Conservation (phyloP, 176 grass and related monocot species). For the Raddia guianensis region DNA sequence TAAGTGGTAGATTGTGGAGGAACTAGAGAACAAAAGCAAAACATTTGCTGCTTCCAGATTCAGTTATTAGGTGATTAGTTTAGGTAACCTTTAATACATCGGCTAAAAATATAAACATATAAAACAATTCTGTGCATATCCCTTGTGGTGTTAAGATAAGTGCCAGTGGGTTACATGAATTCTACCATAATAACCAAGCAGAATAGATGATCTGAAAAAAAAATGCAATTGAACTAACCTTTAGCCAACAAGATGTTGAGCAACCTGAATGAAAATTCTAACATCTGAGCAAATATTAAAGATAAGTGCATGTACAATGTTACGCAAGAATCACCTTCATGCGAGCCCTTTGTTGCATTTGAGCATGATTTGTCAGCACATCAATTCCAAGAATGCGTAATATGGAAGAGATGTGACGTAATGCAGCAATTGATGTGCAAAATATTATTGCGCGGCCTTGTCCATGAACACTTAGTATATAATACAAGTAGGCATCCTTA, state of each 20-base stretch:
- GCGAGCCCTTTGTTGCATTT: conserved; percentile 99
- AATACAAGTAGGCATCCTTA: conserved; percentile 95
- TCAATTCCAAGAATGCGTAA: conserved; percentile 70
- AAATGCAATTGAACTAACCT: background rate
- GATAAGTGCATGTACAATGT: background rate
- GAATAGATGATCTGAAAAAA: background rate
- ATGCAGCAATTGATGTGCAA: conserved; percentile 89
- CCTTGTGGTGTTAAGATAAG: background rate
- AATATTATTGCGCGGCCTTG: conserved; percentile 91
- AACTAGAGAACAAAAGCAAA: conserved; percentile 16
- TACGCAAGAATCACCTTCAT: conserved; percentile 69
- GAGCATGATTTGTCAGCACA: conserved; percentile 86
- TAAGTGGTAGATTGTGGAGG: background rate
- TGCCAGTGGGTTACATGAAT: conserved; percentile 5
- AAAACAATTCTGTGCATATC: background rate
- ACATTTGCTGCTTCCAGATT: background rate
- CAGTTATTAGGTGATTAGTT: conserved; percentile 9
- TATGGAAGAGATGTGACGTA: conserved; percentile 81
- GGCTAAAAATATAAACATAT: conserved; percentile 13
- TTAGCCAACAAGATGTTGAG: conserved; percentile 6
- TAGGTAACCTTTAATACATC: background rate
- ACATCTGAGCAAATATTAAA: conserved; percentile 2
- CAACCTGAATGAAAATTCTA: conserved; percentile 7
- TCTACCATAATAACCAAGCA: conserved; percentile 25
- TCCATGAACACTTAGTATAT: conserved; percentile 90